Evolutionary conservation across 345 rosid species (phyloP).

Genomic region (Melaleuca quinquenervia): DNA sequence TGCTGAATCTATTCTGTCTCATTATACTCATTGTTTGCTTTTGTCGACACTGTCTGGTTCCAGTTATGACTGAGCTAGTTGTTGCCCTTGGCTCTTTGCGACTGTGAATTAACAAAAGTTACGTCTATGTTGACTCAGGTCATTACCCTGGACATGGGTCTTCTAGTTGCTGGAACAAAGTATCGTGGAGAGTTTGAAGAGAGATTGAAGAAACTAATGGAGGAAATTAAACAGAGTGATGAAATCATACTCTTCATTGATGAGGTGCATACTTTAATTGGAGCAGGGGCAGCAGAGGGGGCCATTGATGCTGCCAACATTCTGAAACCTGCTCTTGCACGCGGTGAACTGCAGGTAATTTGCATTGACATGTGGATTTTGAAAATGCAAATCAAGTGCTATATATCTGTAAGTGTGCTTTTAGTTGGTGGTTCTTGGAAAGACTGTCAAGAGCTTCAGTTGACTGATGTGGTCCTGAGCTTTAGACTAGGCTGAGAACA

Average conservation of each 20-base stretch:
- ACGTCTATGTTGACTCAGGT: constrained; percentile 36
- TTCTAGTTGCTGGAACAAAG: constrained; percentile 97
- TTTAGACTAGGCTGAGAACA: background rate
- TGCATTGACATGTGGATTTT: background rate
- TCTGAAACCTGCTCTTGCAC: constrained; percentile 97
- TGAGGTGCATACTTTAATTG: constrained; percentile 97
- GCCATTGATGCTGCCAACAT: constrained; percentile 99
- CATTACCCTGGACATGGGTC: constrained; percentile 98
- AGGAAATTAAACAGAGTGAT: constrained; percentile 97
- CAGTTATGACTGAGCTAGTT: background rate
- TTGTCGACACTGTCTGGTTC: background rate
- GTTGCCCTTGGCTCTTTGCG: background rate
- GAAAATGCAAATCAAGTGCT: background rate
- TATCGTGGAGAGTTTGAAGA: constrained; percentile 99
- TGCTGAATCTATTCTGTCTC: background rate
- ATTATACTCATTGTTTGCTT: background rate
- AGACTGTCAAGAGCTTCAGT: background rate
- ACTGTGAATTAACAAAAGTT: background rate
- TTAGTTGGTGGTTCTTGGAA: background rate
- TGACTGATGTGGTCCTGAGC: background rate
- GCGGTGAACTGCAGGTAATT: constrained; percentile 98
- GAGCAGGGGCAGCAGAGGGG: constrained; percentile 99
- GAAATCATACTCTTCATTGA: constrained; percentile 96
- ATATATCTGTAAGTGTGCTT: background rate
- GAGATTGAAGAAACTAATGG: constrained; percentile 97